Evolutionary conservation across 768 basidiomycete genomes (phyloP), one percentile per base, ranked within the genome.

Genomic region (Tulasnella calospora): DNA sequence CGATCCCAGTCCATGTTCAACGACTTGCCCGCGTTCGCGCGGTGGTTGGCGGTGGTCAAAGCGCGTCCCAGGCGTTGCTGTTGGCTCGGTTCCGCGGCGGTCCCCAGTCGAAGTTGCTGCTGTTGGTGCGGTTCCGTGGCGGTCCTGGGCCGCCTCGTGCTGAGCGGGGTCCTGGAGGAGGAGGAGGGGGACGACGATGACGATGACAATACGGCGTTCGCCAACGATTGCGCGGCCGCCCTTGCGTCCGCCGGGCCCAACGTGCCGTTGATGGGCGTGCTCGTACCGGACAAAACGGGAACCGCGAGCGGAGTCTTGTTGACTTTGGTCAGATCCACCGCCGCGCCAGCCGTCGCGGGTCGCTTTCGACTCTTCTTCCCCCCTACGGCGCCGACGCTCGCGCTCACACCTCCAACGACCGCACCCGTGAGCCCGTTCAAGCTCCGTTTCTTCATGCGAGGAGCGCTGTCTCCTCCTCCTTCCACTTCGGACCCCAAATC

Each of bases 1-100:
- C 73, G 73, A 55, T 74, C 73, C 73, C 73, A 74, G 17, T 74
- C 44, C 73, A 74, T 41, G 44, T 55, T 44, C n/a, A 74, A 12
- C 27, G 61, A 17, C 27, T 35, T 35, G 17, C 61, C 30, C 15
- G 33, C 15, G n/a, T n/a, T n/a, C 7, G 3, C 21, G 5, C 17
- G 23, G 51, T 23, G 51, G 13, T 44, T 3, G 51, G 7, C 51
- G 51, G 5, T 7, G 9, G 21, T 9, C 51, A n/a, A 7, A 0
- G 23, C 51, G n/a, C 5, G 10, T n/a, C 9, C 51, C 51, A 51
- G 23, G 10, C 51, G 51, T 10, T 40, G 38, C 46, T 3, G 12
- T n/a, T n/a, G n/a, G n/a, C n/a, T n/a, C n/a, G n/a, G n/a, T n/a
- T n/a, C n/a, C n/a, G n/a, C n/a, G n/a, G n/a, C n/a, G n/a, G n/a